A percentile compares a stretch with the other conserved stretches of the same genome.
These are phyloP conservation scores for Candida insectorum DNA, from an alignment of 805 yeast species.

Conservation along the genomic window DNA sequence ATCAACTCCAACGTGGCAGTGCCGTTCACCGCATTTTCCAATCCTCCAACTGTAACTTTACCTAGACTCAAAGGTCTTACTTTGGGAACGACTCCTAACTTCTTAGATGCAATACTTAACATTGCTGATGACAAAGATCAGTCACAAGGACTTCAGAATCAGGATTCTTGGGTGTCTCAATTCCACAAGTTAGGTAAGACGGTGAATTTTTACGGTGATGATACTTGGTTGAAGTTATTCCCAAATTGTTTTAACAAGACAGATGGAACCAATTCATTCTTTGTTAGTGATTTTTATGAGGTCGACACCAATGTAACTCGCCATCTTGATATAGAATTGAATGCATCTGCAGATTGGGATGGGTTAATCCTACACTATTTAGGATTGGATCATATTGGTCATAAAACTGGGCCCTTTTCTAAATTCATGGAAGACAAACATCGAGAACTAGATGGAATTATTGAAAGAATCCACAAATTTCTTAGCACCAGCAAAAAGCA, in stretches of 20 bases:
- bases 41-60: constrained; percentile 95
- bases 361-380: constrained; percentile 82
- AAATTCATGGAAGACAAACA: constrained; percentile 80
- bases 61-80: constrained; percentile 92
- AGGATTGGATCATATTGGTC: constrained; percentile 97
- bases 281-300: constrained; percentile 90
- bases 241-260: constrained; percentile 49
- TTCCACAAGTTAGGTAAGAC: constrained; percentile 38
- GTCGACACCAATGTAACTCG: constrained; percentile 93
- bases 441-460: constrained; percentile 75
- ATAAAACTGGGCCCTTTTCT: constrained; percentile 89
- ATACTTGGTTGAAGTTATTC: constrained; percentile 92
- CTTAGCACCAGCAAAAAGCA: constrained; percentile 13
- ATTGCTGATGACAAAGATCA: constrained; percentile 85
- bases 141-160: constrained; percentile 62
- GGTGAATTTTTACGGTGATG: constrained; percentile 92
- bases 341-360: constrained; percentile 61
- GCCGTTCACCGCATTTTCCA: constrained; percentile 87
- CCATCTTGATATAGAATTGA: constrained; percentile 65
- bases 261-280: constrained; percentile 93
- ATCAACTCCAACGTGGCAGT: constrained; percentile 66
- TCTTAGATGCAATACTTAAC: constrained; percentile 89
- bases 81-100: constrained; percentile 92
- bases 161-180: constrained; percentile 87
- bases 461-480: constrained; percentile 46